A percentile compares a stretch with the other conserved stretches of the same genome.
phyloP scores from a whole-genome alignment of 2,329 filamentous ascomycete species.

The Lecanicillium sp. region DNA sequence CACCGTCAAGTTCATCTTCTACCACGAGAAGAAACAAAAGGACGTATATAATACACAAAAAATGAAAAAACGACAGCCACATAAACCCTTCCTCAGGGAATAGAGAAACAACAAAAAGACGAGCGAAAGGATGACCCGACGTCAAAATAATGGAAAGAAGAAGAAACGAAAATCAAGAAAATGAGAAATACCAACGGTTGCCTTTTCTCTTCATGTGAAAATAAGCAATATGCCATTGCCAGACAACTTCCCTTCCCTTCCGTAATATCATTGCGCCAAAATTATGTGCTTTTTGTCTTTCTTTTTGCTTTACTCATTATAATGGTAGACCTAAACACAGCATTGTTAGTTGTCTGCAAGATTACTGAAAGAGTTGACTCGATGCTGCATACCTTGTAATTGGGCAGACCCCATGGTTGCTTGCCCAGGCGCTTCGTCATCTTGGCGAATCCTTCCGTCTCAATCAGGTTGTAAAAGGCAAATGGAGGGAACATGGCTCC shows the following conservation, averaged over 20 bases:
- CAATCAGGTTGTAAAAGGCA: constrained; percentile 91
- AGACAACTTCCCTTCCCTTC: background rate
- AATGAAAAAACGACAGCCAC: constrained; percentile 4
- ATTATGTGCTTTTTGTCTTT: constrained; percentile 4
- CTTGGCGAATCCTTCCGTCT: constrained; percentile 96
- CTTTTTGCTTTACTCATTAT: constrained; percentile 10
- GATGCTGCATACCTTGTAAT: constrained; percentile 91
- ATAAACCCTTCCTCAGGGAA: background rate
- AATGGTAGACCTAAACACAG: constrained; percentile 4
- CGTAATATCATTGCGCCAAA: constrained; percentile 6
- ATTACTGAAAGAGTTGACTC: constrained; percentile 9
- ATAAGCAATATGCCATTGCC: constrained; percentile 4
- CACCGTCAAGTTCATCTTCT: background rate
- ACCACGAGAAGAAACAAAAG: background rate
- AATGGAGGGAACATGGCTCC: constrained; percentile 98
- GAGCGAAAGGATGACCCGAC: background rate
- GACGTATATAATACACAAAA: constrained; percentile 2
- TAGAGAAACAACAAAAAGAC: background rate
- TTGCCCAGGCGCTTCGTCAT: constrained; percentile 90
- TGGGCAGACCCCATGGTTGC: constrained; percentile 79
- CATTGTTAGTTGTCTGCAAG: too few species aligned
- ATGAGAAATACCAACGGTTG: background rate
- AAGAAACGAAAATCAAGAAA: background rate
- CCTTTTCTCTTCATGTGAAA: constrained; percentile 2
- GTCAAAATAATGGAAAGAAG: background rate